phyloP scores from a whole-genome alignment of 192 early-diverging fungal genomes.

The Entomortierella parvispora region DNA sequence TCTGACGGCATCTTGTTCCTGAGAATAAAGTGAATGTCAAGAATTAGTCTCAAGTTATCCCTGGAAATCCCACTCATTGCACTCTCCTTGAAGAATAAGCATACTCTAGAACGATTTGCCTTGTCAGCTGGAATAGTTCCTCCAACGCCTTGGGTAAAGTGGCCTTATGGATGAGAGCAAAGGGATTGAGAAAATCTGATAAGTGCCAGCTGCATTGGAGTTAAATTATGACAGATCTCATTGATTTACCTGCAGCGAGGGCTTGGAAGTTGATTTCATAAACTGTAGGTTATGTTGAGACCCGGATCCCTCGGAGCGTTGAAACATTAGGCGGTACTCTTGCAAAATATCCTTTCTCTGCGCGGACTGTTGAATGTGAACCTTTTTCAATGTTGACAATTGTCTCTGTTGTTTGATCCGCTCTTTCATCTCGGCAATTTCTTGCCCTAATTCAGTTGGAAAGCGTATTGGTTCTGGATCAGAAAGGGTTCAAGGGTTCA shows the following conservation, averaged over 20 bases:
- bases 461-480: not conserved
- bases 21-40: no score
- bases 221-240: not conserved
- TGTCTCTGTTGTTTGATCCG: conserved; percentile 39
- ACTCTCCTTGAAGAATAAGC: not conserved
- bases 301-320: no score
- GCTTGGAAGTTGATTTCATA: no score
- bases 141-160: not conserved
- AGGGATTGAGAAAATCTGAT: not conserved
- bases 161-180: not conserved
- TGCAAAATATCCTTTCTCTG: conserved; percentile 9
- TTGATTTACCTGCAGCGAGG: no score
- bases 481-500: not conserved
- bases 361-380: conserved; percentile 16
- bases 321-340: conserved; percentile 3
- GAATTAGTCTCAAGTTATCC: no score
- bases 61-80: not conserved
- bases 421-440: conserved; percentile 22
- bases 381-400: conserved; percentile 13
- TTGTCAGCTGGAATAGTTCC: conserved; percentile 1
- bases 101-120: conserved; percentile 19
- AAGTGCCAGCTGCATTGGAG: not conserved
- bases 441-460: conserved; percentile 15
- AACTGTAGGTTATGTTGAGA: no score
- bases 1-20: no score